These are phyloP conservation scores for Candida incommunis DNA, from an alignment of 805 yeast genomes.

Conservation along the genomic window DNA sequence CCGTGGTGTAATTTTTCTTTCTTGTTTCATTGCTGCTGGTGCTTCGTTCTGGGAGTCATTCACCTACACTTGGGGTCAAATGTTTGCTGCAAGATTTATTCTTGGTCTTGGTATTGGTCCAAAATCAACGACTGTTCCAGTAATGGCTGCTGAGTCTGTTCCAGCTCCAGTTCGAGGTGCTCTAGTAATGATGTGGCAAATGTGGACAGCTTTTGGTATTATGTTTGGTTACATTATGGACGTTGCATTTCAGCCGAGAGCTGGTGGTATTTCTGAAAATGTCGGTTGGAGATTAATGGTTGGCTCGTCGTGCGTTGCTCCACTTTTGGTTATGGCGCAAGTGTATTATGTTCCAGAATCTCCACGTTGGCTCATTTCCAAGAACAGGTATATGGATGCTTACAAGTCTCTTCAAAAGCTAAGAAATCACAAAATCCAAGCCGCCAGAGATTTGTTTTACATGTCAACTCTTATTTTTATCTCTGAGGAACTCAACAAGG, in stretches of 20 bases:
- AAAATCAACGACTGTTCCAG: constrained; percentile 55
- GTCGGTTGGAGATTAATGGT: constrained; percentile 49
- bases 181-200: constrained; percentile 58
- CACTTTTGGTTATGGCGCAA: constrained; percentile 35
- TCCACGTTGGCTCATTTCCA: constrained; percentile 59
- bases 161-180: constrained; percentile 51
- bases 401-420: constrained; percentile 33
- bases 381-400: constrained; percentile 35
- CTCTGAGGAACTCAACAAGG: constrained; percentile 23
- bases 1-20: constrained; percentile 42
- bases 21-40: constrained; percentile 41
- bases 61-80: constrained; percentile 43
- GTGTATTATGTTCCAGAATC: constrained; percentile 57
- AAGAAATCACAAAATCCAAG: constrained; percentile 34
- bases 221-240: constrained; percentile 50
- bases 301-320: constrained; percentile 43
- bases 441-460: constrained; percentile 54
- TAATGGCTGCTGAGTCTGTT: constrained; percentile 48
- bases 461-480: constrained; percentile 37
- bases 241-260: constrained; percentile 38
- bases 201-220: constrained; percentile 63
- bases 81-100: constrained; percentile 43
- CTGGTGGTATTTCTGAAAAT: constrained; percentile 27
- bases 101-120: constrained; percentile 56
- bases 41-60: constrained; percentile 57